Evolutionary conservation across 139 green algal species (phyloP), one percentile per base, ranked within the genome.

Genomic region (Chlamydomonas applanata): DNA sequence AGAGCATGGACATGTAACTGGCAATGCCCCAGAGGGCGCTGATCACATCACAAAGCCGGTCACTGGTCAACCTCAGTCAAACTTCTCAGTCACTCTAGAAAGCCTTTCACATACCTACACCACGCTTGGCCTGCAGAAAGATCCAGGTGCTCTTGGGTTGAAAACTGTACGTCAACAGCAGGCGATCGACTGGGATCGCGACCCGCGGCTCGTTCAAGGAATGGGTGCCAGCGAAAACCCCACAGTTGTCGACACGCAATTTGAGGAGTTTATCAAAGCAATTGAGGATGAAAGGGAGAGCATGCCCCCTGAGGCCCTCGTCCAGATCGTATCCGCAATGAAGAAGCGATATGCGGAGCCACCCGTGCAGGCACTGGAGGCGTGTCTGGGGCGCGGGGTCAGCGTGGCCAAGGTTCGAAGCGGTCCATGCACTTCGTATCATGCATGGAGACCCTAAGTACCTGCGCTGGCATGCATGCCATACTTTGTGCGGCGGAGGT

Each of bases 361-460:
- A 25, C 75, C 75, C 1, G 1, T 73, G 3, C 34, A 54, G 5
- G 75, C 67, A 27, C 29, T 81, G 69, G 75, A 61, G 27, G 56
- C 52, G 0, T 69, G 59, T 22, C 52, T 81, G 0, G 29, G 54
- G 0, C 56, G 69, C 1, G 49, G 1, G 2, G 69, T 81, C 11
- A 60, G 69, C 1, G 25, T 76, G 3, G 20, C 32, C 0, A 76
- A 76, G 74, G 74, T 79, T 36, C 7, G 53, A 16, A 5, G 2
- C 34, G 17, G 20, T 20, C 56, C 5, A 63, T 24, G 30, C 17
- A 40, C 7, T 3, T 57, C 36, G 4, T 25, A 20, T 44, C 59
- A 66, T 66, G 59, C 9, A 27, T 34, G 4, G 59, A 3, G 17
- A n/a, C 9, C 59, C 4, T 25, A 35, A 19, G 25, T 22, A 35